Conservation (phyloP, 2,329 filamentous ascomycete genomes). For the Dactylellina drechsleri region DNA sequence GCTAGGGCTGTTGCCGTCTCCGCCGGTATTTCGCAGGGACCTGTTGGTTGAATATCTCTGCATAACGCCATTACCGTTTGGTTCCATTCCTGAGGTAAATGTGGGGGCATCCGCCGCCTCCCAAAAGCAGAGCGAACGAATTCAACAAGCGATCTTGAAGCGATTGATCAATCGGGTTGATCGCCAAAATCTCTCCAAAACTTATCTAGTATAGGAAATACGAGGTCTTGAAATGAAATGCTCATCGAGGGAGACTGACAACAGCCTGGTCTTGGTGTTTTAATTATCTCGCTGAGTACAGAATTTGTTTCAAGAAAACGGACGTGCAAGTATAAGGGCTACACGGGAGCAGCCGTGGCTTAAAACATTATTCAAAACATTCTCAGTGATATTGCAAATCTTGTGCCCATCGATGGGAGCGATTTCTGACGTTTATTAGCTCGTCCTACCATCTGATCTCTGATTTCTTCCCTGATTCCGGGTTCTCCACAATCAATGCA, state of each 20-base stretch:
- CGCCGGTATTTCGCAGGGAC: constrained; percentile 49
- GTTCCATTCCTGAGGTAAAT: constrained; percentile 52
- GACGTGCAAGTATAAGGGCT: background rate
- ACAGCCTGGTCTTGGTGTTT: background rate
- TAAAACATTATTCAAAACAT: constrained; percentile 9
- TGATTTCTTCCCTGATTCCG: constrained; percentile 30
- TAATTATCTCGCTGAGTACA: background rate
- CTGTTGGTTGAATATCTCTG: constrained; percentile 27
- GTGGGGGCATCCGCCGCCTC: constrained; percentile 41
- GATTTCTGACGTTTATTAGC: constrained; percentile 10
- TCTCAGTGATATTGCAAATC: background rate
- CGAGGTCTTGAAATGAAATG: too few species aligned
- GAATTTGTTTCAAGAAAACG: constrained; percentile 52
- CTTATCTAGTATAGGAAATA: too few species aligned
- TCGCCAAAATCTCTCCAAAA: too few species aligned
- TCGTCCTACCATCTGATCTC: constrained; percentile 31
- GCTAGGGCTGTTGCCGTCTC: constrained; percentile 52
- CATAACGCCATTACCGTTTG: constrained; percentile 55
- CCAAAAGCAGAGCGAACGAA: constrained; percentile 37
- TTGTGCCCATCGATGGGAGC: background rate
- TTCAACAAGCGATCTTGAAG: constrained; percentile 33
- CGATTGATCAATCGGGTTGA: constrained; percentile 22
- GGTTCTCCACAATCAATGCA: constrained; percentile 23
- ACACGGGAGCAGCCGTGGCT: constrained; percentile 52
- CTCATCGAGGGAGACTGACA: background rate